These are phyloP conservation scores for Telfairia occidentalis DNA, from an alignment of 331 rosid genomes.

Conservation along the genomic window DNA sequence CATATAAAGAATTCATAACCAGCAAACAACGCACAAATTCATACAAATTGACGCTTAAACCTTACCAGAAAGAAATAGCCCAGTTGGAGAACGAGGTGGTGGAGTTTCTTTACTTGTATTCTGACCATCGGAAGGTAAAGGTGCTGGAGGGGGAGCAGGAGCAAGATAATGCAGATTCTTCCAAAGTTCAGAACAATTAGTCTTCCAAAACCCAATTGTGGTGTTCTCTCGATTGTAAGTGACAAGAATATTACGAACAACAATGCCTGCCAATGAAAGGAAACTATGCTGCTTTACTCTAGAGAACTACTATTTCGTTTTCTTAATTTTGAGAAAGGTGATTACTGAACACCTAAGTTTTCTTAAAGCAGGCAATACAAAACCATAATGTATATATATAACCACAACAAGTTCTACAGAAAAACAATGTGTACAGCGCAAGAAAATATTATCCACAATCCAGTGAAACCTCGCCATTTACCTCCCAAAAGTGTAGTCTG, in stretches of 20 bases:
- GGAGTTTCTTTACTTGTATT: conserved; percentile 19
- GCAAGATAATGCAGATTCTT: conserved; percentile 23
- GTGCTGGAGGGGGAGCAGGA: conserved; percentile 22
- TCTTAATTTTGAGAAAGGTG: neutral
- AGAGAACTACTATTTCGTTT: neutral
- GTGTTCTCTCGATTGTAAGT: conserved; percentile 35
- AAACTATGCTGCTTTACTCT: neutral
- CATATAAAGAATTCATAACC: neutral
- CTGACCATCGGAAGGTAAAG: conserved; percentile 8
- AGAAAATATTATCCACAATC: neutral
- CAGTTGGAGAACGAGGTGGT: conserved; percentile 17
- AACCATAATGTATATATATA: neutral
- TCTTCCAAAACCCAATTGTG: conserved; percentile 39
- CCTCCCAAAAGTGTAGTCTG: conserved; percentile 48
- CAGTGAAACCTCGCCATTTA: conserved; percentile 1
- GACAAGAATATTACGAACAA: conserved; percentile 43
- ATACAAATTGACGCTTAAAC: neutral
- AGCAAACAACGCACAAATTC: neutral
- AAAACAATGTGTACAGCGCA: neutral
- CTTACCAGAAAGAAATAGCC: conserved; percentile 23
- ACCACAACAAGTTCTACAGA: neutral
- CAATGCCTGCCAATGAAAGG: conserved; percentile 29
- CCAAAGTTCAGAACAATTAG: conserved; percentile 44
- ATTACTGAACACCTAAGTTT: neutral
- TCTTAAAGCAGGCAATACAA: neutral